Conservation (phyloP, 2,329 filamentous ascomycete genomes). For the Exophiala bonariae region DNA sequence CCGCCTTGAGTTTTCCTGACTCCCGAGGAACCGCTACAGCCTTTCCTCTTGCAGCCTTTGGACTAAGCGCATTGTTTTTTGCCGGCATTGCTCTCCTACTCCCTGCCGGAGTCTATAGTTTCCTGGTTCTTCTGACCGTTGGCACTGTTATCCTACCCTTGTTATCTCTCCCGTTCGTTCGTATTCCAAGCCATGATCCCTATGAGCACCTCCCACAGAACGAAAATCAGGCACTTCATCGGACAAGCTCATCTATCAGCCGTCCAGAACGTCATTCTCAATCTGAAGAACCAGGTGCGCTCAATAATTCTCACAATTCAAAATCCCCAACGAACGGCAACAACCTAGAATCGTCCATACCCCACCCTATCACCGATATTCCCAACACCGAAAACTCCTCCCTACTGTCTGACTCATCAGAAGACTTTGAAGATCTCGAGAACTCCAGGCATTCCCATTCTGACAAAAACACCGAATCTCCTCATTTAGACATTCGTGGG, state of each 20-base stretch:
- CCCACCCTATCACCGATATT: conserved; percentile 27
- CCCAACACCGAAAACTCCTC: conserved; percentile 35
- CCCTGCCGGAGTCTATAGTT: conserved; percentile 77
- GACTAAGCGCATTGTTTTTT: conserved; percentile 95
- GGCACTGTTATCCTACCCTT: conserved; percentile 78
- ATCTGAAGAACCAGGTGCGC: conserved; percentile 39
- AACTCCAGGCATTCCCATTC: conserved; percentile 48
- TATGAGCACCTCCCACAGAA: conserved; percentile 44
- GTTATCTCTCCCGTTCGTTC: conserved; percentile 79
- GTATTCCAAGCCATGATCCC: conserved; percentile 57
- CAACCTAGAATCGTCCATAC: conserved; percentile 31
- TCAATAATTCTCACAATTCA: conserved; percentile 31
- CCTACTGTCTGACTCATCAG: conserved; percentile 66
- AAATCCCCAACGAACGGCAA: conserved; percentile 21
- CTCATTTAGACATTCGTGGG: conserved; percentile 88
- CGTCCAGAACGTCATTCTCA: conserved; percentile 25
- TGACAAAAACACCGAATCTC: conserved; percentile 69
- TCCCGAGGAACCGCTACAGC: conserved; percentile 92
- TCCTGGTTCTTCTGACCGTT: conserved; percentile 75
- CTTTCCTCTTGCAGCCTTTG: conserved; percentile 89
- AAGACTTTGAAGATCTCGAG: conserved; percentile 20
- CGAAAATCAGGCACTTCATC: conserved; percentile 36
- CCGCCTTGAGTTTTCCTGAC: conserved; percentile 86
- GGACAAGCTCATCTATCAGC: conserved; percentile 34
- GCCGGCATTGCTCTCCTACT: conserved; percentile 77